A percentile compares a stretch with the other conserved stretches of the same genome.
These are phyloP conservation scores for Suillus clintonianus DNA, from an alignment of 768 basidiomycete species.

Conservation along the genomic window DNA sequence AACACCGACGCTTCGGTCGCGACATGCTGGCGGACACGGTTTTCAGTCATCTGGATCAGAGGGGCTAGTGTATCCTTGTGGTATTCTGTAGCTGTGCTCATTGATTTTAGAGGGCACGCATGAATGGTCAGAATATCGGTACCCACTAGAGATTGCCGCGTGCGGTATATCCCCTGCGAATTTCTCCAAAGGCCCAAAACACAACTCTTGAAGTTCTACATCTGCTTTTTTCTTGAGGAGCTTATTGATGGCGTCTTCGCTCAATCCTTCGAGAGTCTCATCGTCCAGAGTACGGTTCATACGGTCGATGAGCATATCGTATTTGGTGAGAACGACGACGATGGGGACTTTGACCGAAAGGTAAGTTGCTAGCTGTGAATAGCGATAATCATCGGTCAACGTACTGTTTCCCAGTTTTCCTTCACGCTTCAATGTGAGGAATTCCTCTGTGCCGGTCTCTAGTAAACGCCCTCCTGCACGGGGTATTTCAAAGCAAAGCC, in stretches of 20 bases:
- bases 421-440: not conserved
- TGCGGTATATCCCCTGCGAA: not conserved
- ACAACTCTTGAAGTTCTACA: not conserved
- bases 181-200: not conserved
- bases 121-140: not conserved
- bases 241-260: not conserved
- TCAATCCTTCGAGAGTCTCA: not conserved
- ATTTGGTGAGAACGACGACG: conserved; percentile 7
- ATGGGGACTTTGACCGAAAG: conserved; percentile 1
- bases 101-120: not conserved
- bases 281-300: not conserved
- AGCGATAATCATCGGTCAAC: not conserved
- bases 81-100: not conserved
- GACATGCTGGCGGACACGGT: not conserved
- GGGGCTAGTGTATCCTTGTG: not conserved
- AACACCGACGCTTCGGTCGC: not conserved
- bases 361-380: not conserved
- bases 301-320: not conserved
- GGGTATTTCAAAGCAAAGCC: conserved; percentile 4
- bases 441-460: not conserved
- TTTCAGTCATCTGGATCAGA: conserved; percentile 2
- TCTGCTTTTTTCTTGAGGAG: not conserved
- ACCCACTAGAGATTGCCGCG: conserved; percentile 1
- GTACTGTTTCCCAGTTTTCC: conserved; percentile 1
- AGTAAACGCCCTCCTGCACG: conserved; percentile 1